A percentile compares a stretch with the other conserved stretches of the same genome.
Evolutionary conservation across 192 early-diverging fungal species (phyloP).

Genomic region (Backusella morwellensis): DNA sequence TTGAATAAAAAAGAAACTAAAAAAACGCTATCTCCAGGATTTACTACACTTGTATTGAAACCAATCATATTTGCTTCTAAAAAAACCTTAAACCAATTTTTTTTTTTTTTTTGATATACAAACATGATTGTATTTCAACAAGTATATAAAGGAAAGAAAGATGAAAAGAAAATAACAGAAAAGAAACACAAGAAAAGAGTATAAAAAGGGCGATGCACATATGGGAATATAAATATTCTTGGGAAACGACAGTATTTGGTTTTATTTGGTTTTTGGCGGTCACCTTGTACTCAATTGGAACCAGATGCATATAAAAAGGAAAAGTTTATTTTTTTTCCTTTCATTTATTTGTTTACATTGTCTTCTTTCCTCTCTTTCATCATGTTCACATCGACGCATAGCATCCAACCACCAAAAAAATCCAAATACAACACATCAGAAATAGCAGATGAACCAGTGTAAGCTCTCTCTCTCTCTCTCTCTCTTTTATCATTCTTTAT

Average conservation of each 20-base stretch:
- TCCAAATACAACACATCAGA: background rate
- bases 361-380: background rate
- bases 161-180: too few species aligned
- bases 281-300: background rate
- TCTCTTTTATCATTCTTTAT: background rate
- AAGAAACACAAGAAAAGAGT: too few species aligned
- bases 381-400: background rate
- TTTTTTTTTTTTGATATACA: too few species aligned
- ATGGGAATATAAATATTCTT: background rate
- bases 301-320: background rate
- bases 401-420: background rate
- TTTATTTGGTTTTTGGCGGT: slow-evolving; percentile 4
- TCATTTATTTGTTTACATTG: background rate
- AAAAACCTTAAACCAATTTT: background rate
- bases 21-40: background rate
- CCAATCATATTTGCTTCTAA: background rate
- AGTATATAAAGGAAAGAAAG: too few species aligned
- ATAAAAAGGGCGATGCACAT: too few species aligned
- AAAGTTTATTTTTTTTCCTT: background rate
- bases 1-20: background rate
- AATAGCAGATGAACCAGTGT: background rate
- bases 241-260: background rate
- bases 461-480: background rate
- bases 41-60: background rate
- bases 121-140: too few species aligned